Conservation (phyloP, 1,284 basidiomycete species). For the Schizophyllum amplum region DNA sequence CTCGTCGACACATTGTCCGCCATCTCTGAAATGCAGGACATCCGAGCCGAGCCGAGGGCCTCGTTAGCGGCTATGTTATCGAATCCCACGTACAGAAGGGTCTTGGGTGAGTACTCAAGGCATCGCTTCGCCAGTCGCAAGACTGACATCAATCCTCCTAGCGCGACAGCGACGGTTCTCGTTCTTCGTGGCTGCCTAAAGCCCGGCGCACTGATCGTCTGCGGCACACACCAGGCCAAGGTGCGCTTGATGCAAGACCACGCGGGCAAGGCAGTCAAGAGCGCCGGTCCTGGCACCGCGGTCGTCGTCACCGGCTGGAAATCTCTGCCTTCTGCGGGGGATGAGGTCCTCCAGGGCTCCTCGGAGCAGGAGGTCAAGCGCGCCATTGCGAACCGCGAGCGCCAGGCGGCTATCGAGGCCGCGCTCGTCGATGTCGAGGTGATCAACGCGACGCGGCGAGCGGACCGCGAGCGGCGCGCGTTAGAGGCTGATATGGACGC, state of each 20-base stretch:
- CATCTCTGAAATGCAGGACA: slow-evolving; percentile 87
- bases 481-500: slow-evolving; percentile 31
- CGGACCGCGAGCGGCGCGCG: slow-evolving; percentile 54
- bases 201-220: slow-evolving; percentile 67
- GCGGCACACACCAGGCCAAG: slow-evolving; percentile 75
- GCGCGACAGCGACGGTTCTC: slow-evolving; percentile 86
- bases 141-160: slow-evolving; percentile 24
- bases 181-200: slow-evolving; percentile 77
- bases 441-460: slow-evolving; percentile 69
- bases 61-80: slow-evolving; percentile 80
- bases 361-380: slow-evolving; percentile 78
- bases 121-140: slow-evolving; percentile 4
- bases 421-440: slow-evolving; percentile 77
- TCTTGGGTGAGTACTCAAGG: slow-evolving; percentile 57
- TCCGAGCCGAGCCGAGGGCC: slow-evolving; percentile 77
- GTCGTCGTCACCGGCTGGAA: slow-evolving; percentile 95
- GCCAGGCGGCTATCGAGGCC: slow-evolving; percentile 60
- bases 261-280: slow-evolving; percentile 54
- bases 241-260: slow-evolving; percentile 81
- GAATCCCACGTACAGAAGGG: slow-evolving; percentile 90
- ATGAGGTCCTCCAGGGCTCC: slow-evolving; percentile 78
- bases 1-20: slow-evolving; percentile 88
- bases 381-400: slow-evolving; percentile 73
- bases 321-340: slow-evolving; percentile 85
- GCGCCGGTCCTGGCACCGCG: slow-evolving; percentile 78